Percentiles rank a stretch among this genome's conserved stretches.
phyloP scores from a whole-genome alignment of 176 grass and related monocot species.

The Raddia distichophylla region DNA sequence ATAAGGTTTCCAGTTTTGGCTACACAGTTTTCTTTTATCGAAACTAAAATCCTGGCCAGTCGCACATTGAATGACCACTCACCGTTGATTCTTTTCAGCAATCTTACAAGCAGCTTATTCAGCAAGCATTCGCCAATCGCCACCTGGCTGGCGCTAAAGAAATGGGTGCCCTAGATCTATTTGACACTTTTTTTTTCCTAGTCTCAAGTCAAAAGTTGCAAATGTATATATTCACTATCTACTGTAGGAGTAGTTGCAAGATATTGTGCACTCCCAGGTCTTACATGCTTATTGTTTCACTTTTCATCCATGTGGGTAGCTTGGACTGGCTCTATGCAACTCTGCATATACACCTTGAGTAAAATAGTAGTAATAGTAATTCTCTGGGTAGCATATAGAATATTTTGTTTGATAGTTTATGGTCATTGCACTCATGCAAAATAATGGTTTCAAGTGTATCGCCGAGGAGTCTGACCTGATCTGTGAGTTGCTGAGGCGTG shows the following conservation, averaged over 20 bases:
- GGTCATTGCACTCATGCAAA: background rate
- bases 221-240: background rate
- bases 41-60: background rate
- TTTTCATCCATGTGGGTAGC: constrained; percentile 9
- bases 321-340: background rate
- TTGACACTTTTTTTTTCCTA: background rate
- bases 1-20: too few species aligned
- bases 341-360: background rate
- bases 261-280: background rate
- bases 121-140: too few species aligned
- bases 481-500: constrained; percentile 2
- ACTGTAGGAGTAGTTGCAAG: background rate
- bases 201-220: background rate
- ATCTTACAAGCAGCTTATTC: too few species aligned
- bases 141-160: too few species aligned
- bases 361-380: background rate
- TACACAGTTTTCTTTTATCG: background rate
- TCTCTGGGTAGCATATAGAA: background rate
- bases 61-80: too few species aligned
- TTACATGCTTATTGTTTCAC: background rate
- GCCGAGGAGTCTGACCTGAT: constrained; percentile 17
- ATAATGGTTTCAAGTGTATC: constrained; percentile 14
- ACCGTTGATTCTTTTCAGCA: too few species aligned
- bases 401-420: background rate
- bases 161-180: background rate